Percentiles rank a stretch among this genome's conserved stretches.
phyloP scores from a whole-genome alignment of 2,329 filamentous ascomycete species.

The Exophiala calicioides region DNA sequence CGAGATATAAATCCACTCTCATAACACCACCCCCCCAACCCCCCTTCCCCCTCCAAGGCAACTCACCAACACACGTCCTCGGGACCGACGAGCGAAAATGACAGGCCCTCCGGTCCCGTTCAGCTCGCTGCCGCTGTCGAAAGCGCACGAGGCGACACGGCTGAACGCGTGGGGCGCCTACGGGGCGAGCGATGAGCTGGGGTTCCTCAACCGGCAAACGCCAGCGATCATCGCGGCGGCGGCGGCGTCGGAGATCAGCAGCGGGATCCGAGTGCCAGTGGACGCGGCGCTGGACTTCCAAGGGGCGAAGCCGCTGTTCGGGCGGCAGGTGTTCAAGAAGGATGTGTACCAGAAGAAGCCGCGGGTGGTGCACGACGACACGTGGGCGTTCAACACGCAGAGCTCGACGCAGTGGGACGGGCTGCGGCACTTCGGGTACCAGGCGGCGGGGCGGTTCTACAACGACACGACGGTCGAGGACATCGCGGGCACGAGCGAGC shows the following conservation, averaged over 20 bases:
- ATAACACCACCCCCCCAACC: too few species aligned
- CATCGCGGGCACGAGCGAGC: slow-evolving; percentile 25
- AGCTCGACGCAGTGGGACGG: slow-evolving; percentile 33
- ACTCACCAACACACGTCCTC: background rate
- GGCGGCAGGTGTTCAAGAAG: slow-evolving; percentile 34
- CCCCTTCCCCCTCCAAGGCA: background rate
- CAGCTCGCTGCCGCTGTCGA: slow-evolving; percentile 50
- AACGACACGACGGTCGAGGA: slow-evolving; percentile 32
- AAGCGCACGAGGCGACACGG: slow-evolving; percentile 43
- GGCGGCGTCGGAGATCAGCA: slow-evolving; percentile 47
- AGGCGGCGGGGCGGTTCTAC: slow-evolving; percentile 29
- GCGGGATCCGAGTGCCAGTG: slow-evolving; percentile 33
- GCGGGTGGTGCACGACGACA: slow-evolving; percentile 33
- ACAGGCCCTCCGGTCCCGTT: slow-evolving; percentile 31
- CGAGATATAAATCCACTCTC: too few species aligned
- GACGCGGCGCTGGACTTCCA: slow-evolving; percentile 45
- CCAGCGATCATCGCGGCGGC: slow-evolving; percentile 46
- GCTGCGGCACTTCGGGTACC: slow-evolving; percentile 32
- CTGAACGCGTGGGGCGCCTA: slow-evolving; percentile 60
- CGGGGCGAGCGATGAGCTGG: slow-evolving; percentile 53
- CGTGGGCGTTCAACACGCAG: slow-evolving; percentile 34
- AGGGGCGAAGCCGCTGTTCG: slow-evolving; percentile 38
- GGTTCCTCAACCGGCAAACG: slow-evolving; percentile 58
- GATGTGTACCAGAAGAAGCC: slow-evolving; percentile 35
- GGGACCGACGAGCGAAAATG: slow-evolving; percentile 13